phyloP scores from a whole-genome alignment of 805 yeast species.

The Lachancea mirantina region DNA sequence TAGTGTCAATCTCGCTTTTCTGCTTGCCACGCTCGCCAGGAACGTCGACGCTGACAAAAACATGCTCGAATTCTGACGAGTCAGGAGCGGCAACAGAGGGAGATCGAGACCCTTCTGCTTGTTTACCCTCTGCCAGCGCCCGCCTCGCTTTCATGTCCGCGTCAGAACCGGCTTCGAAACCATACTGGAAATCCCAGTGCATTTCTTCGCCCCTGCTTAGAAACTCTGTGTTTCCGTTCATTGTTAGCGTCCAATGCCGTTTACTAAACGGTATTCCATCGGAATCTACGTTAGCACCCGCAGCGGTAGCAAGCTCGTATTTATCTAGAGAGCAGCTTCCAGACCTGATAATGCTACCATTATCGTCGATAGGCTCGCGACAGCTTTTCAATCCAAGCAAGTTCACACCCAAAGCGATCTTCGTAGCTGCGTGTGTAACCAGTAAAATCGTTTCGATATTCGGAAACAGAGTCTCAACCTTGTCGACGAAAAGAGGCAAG shows the following conservation, averaged over 20 bases:
- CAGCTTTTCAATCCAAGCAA: constrained; percentile 47
- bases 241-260: constrained; percentile 49
- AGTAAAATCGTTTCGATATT: constrained; percentile 55
- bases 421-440: constrained; percentile 92
- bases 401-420: constrained; percentile 79
- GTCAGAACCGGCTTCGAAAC: constrained; percentile 83
- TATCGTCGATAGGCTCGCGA: constrained; percentile 44
- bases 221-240: constrained; percentile 71
- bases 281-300: constrained; percentile 17
- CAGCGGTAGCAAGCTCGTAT: constrained; percentile 32
- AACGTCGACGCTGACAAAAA: constrained; percentile 48
- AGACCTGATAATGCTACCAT: constrained; percentile 49
- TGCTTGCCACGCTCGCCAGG: constrained; percentile 34
- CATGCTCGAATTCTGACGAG: constrained; percentile 29
- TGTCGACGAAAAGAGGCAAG: constrained; percentile 49
- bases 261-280: constrained; percentile 19
- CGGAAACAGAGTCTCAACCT: constrained; percentile 52
- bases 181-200: constrained; percentile 80
- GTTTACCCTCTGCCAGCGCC: constrained; percentile 15
- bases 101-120: constrained; percentile 4
- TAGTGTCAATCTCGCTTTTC: constrained; percentile 29
- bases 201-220: constrained; percentile 78
- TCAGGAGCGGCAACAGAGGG: constrained; percentile 7
- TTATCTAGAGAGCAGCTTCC: constrained; percentile 83
- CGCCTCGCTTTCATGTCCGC: constrained; percentile 65